A percentile compares a stretch with the other conserved stretches of the same genome.
phyloP scores from a whole-genome alignment of 192 early-diverging fungal species.

The Diversispora eburnea region DNA sequence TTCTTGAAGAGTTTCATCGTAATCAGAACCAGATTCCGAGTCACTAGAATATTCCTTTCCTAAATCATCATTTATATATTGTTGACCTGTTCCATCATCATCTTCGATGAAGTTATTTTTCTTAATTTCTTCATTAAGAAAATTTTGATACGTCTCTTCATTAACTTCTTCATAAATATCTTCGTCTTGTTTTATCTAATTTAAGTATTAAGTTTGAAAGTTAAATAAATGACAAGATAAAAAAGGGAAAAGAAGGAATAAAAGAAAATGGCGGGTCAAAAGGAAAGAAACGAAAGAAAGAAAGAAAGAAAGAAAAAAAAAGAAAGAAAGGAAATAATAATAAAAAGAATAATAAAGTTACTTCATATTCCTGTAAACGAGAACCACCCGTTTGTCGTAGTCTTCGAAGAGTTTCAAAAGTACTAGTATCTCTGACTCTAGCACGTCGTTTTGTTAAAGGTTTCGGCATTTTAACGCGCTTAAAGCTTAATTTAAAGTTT shows the following conservation, averaged over 20 bases:
- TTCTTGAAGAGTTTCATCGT: conserved; percentile 36
- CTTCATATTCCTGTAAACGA: background rate
- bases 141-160: conserved; percentile 53
- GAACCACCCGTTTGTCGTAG: background rate
- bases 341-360: background rate
- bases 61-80: conserved; percentile 54
- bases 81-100: conserved; percentile 66
- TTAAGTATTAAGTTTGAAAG: background rate
- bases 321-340: background rate
- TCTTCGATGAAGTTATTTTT: conserved; percentile 63
- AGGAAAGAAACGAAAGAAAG: background rate
- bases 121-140: conserved; percentile 33
- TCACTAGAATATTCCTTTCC: conserved; percentile 47
- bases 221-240: background rate
- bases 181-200: conserved; percentile 37
- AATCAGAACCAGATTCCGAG: conserved; percentile 43
- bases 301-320: background rate
- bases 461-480: too few species aligned
- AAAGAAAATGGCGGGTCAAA: background rate
- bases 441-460: background rate
- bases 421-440: background rate
- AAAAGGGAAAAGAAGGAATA: background rate
- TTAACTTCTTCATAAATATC: conserved; percentile 57
- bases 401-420: background rate
- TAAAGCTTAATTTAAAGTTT: too few species aligned